Base-by-base conservation (phyloP, 2,329 filamentous ascomycete species). In the Passalora sequoiae region DNA sequence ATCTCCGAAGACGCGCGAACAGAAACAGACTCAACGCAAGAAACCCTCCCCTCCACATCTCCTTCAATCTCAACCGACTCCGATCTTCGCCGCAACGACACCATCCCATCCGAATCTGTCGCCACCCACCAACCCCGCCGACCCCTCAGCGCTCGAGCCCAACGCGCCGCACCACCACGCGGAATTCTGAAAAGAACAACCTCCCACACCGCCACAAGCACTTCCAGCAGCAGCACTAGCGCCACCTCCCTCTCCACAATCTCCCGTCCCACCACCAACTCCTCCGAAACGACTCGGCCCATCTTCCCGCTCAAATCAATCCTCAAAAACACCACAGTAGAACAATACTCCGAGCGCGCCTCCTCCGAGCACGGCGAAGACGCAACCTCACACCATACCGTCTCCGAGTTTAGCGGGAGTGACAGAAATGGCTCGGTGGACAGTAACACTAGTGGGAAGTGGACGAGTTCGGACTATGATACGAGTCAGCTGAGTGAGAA, bases 401-500 rank as follows among this genome's bases (percentile, higher is more conserved):
- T 57, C 0, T 57, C 51, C 1, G 48, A 55, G 2, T n/a, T n/a
- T n/a, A 46, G 33, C 19, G 54, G 53, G 24, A 19, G 38, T 29
- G 20, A 16, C 9, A 20, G 32, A 13, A 24, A 43, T 13, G 40
- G 44, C 10, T 29, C n/a, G 6, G 29, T 36, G 6, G 21, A 31
- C 7, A 20, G 25, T 29, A 33, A n/a, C n/a, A n/a, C n/a, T n/a
- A 12, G 41, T 17, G 60, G 57, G 29, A 60, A 62, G n/a, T 70
- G 66, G 66, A 63, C 57, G 27, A 59, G 65, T 22, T 69, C 65
- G 37, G 59, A 61, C n/a, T 65, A 60, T 32, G 66, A 70, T 41
- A 66, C 55, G 10, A 66, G 61, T 43, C 48, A 50, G 5, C 43
- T 71, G 44, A 66, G 60, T 19, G 60, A 66, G 8, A 62, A 67